Conservation (phyloP, 208 protist species). For the Trypanosoma theileri region DNA sequence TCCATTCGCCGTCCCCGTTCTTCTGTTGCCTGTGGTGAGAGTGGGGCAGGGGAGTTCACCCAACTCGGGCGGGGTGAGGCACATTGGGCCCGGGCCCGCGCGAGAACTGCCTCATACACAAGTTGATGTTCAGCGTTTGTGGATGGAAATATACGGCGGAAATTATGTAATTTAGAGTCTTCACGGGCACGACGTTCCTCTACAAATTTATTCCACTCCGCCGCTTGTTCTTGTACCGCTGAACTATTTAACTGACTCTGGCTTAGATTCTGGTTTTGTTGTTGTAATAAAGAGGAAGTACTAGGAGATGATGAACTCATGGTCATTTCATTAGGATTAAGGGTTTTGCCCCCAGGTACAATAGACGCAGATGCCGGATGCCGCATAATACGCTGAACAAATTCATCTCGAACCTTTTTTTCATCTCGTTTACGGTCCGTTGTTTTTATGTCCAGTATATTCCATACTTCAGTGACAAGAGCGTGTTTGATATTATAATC, state of each 20-base stretch:
- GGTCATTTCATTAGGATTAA: not conserved
- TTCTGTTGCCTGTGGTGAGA: constrained; percentile 13
- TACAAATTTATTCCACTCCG: constrained; percentile 18
- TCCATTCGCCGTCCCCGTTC: constrained; percentile 23
- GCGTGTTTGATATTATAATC: constrained; percentile 92
- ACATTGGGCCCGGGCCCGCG: constrained; percentile 34
- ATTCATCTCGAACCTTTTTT: constrained; percentile 71
- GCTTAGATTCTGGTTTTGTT: not conserved
- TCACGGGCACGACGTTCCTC: constrained; percentile 50
- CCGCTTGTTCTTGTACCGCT: not conserved
- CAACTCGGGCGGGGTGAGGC: not conserved
- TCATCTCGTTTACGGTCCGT: constrained; percentile 65
- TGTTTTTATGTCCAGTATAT: constrained; percentile 83
- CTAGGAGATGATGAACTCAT: constrained; percentile 7
- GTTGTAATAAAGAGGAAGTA: constrained; percentile 1
- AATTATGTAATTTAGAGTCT: constrained; percentile 81
- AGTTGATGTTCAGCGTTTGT: constrained; percentile 51
- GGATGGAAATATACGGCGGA: constrained; percentile 80
- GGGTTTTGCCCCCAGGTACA: not conserved
- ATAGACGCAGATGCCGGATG: constrained; percentile 17
- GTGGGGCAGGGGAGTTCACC: constrained; percentile 2
- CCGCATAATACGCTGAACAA: constrained; percentile 78
- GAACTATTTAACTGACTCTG: too few relatives aligned
- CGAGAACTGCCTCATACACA: constrained; percentile 71
- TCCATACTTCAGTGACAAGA: constrained; percentile 85